A percentile compares a stretch with the other conserved stretches of the same genome.
These are phyloP conservation scores for Flaveria sonorensis DNA, from an alignment of 129 eudicot species.

Conservation along the genomic window DNA sequence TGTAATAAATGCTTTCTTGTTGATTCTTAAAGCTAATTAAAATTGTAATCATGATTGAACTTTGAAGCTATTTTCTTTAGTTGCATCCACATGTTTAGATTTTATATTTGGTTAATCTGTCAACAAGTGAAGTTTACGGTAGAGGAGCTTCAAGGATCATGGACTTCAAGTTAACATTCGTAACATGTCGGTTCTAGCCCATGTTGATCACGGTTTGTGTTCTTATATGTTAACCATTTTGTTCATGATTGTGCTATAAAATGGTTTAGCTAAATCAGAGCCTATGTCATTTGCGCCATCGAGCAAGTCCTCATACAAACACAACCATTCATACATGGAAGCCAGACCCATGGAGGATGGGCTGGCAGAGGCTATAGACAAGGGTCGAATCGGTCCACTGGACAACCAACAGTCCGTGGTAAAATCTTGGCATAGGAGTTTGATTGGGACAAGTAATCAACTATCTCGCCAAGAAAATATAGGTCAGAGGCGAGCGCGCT, in stretches of 20 bases:
- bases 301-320: constrained; percentile 86
- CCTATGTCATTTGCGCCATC: constrained; percentile 76
- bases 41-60: constrained; percentile 34
- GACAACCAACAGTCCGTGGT: constrained; percentile 71
- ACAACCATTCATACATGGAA: constrained; percentile 82
- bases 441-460: constrained; percentile 92
- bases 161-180: constrained; percentile 72
- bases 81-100: not conserved
- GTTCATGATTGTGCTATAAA: not conserved
- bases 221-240: not conserved
- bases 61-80: not conserved
- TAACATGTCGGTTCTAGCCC: constrained; percentile 85
- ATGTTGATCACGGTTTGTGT: constrained; percentile 67
- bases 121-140: constrained; percentile 87
- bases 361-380: constrained; percentile 76
- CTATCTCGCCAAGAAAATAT: constrained; percentile 80
- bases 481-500: constrained; percentile 47
- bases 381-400: constrained; percentile 75
- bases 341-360: constrained; percentile 80
- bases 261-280: constrained; percentile 71
- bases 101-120: no score
- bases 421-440: constrained; percentile 71
- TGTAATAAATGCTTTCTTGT: not conserved
- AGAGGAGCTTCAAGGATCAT: constrained; percentile 65
- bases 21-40: constrained; percentile 13